phyloP scores from a whole-genome alignment of 2,329 filamentous ascomycete species.

The Nothophoma quercina region DNA sequence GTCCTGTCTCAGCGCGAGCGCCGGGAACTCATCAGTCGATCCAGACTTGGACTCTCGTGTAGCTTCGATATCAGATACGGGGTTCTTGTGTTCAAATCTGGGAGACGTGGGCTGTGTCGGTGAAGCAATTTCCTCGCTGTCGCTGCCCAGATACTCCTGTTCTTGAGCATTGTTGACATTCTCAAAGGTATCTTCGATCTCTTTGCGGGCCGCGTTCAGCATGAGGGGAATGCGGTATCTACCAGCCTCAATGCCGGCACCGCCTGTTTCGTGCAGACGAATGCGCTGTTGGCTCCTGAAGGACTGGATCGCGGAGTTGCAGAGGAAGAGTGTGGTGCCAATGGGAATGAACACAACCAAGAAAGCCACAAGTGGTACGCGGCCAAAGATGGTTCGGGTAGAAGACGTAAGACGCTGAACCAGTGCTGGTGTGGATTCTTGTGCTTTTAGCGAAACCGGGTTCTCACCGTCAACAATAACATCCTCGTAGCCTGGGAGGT shows the following conservation, averaged over 20 bases:
- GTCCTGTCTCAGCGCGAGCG: constrained; percentile 76
- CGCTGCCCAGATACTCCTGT: constrained; percentile 73
- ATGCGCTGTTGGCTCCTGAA: constrained; percentile 78
- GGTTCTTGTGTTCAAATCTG: constrained; percentile 17
- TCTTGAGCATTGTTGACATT: constrained; percentile 72
- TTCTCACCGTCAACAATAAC: constrained; percentile 75
- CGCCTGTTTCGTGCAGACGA: constrained; percentile 74
- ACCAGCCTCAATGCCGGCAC: constrained; percentile 70
- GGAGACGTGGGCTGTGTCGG: constrained; percentile 32
- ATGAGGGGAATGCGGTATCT: constrained; percentile 76
- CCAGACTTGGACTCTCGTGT: constrained; percentile 40
- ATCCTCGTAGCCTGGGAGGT: constrained; percentile 74
- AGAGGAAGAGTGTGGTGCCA: constrained; percentile 72
- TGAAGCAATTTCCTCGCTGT: constrained; percentile 54
- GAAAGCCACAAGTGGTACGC: constrained; percentile 69
- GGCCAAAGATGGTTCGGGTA: constrained; percentile 54
- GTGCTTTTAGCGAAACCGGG: constrained; percentile 63
- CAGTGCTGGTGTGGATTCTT: constrained; percentile 44
- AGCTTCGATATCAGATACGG: constrained; percentile 32
- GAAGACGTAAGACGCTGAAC: constrained; percentile 46
- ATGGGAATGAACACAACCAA: constrained; percentile 77
- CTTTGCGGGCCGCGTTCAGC: constrained; percentile 75
- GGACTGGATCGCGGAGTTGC: constrained; percentile 80
- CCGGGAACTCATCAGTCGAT: constrained; percentile 64
- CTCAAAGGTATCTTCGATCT: constrained; percentile 80